Base-by-base conservation (phyloP, 1,139 yeast genomes). In the Debaryomyces udenii region DNA sequence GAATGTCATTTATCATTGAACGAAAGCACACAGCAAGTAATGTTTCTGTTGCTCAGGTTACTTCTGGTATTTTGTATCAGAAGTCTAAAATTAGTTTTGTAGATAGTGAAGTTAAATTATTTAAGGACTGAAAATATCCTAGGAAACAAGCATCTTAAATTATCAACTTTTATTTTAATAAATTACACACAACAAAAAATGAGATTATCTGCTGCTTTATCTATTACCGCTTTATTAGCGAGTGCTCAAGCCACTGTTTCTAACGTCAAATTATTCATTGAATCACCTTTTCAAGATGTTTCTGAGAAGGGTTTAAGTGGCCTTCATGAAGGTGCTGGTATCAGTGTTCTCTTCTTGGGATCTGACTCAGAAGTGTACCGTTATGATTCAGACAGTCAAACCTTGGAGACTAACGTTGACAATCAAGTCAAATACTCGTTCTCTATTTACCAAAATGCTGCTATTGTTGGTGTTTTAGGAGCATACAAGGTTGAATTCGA, bases 321-420 rank as follows among this genome's bases (percentile, higher is more conserved):
- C 23, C 47, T 49, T 34, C 83, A 77, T 54, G 81, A 74, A 59
- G 84, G 84, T 56, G 83, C 84, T 36, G 84, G 75, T 45, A 59
- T 76, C 51, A 67, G 73, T 62, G 77, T 73, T 56, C 53, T 69
- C 37, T 68, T 73, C 55, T 50, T 76, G 11, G 65, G 67, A 20
- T 48, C 37, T 13, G 43, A 41, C 20, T 42, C 52, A 26, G 48
- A 35, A 28, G 35, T 28, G 4, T 48, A 51, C 27, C 17, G 38
- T 26, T 52, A 47, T 41, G 46, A 47, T 31, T 38, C 35, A 14
- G 39, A 13, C 10, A 27, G 4, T 2, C 5, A 33, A 27, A 10
- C 22, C 5, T 28, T 33, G 26, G 27, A 33, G 18, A 13, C 9
- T 9, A 22, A 34, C 7, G 42, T 35, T 28, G 23, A 42, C 14